These are phyloP conservation scores for Sporodiniella umbellata DNA, from an alignment of 371 early-diverging fungal species.

Conservation along the genomic window DNA sequence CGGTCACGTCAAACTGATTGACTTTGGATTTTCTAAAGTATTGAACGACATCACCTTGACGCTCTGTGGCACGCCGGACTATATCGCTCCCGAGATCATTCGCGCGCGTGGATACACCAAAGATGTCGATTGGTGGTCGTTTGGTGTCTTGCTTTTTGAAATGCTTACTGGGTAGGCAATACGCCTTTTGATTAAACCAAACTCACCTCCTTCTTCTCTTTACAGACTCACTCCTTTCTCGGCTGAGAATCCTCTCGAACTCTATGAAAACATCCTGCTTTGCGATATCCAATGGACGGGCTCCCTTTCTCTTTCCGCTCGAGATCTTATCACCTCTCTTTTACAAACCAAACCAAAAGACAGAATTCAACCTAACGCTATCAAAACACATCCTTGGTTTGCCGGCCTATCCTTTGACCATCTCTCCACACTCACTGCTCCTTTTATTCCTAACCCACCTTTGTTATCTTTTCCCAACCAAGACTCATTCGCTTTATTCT, in stretches of 20 bases:
- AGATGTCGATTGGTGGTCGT: constrained; percentile 91
- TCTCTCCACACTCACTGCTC: constrained; percentile 56
- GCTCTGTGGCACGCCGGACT: constrained; percentile 97
- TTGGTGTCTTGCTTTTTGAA: constrained; percentile 93
- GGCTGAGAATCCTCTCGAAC: constrained; percentile 86
- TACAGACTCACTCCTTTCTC: constrained; percentile 81
- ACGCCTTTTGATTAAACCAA: neutral
- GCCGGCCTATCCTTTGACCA: constrained; percentile 63
- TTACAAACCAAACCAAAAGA: constrained; percentile 81
- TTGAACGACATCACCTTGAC: constrained; percentile 71
- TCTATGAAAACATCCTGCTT: constrained; percentile 90
- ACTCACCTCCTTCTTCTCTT: constrained; percentile 27
- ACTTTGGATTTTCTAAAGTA: constrained; percentile 97
- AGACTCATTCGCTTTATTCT: too few relatives aligned
- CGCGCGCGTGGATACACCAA: constrained; percentile 84
- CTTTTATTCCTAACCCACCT: constrained; percentile 65
- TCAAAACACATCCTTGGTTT: constrained; percentile 75
- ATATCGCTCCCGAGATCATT: constrained; percentile 94
- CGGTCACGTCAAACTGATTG: constrained; percentile 96
- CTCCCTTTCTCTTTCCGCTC: constrained; percentile 76
- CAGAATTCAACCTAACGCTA: constrained; percentile 78
- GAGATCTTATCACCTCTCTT: constrained; percentile 82
- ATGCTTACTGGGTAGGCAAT: constrained; percentile 70
- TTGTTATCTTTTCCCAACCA: too few relatives aligned
- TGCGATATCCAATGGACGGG: constrained; percentile 75